Conservation (phyloP, 352 stramenopile genomes). For the Poterioochromonas sp. region DNA sequence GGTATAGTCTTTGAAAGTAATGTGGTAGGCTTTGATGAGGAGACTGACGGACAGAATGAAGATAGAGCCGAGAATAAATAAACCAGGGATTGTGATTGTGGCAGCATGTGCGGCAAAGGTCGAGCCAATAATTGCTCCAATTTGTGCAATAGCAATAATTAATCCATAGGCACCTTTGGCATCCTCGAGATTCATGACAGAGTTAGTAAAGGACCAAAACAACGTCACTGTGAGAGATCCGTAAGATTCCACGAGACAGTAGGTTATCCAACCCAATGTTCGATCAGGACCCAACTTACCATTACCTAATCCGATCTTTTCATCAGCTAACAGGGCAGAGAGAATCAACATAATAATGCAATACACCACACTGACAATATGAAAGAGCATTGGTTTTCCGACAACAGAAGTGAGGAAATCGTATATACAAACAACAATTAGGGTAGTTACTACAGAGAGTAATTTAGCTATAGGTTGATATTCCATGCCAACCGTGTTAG, state of each 20-base stretch:
- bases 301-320: slow-evolving; percentile 3
- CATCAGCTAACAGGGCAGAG: not conserved
- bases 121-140: slow-evolving; percentile 55
- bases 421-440: slow-evolving; percentile 48
- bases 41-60: not conserved
- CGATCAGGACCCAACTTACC: not conserved
- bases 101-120: slow-evolving; percentile 46
- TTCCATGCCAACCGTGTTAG: slow-evolving; percentile 45
- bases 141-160: slow-evolving; percentile 64
- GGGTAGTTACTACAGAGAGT: slow-evolving; percentile 42
- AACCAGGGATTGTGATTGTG: not conserved
- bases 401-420: slow-evolving; percentile 31
- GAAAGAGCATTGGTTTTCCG: slow-evolving; percentile 24
- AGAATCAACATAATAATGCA: slow-evolving; percentile 7
- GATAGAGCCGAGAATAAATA: slow-evolving; percentile 16
- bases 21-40: slow-evolving; percentile 12
- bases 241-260: slow-evolving; percentile 66
- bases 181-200: slow-evolving; percentile 55
- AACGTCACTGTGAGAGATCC: slow-evolving; percentile 60
- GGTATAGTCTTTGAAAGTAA: slow-evolving; percentile 20
- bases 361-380: slow-evolving; percentile 19
- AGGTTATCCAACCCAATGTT: slow-evolving; percentile 56
- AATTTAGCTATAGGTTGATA: slow-evolving; percentile 49
- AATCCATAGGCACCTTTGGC: slow-evolving; percentile 63
- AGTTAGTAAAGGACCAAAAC: slow-evolving; percentile 73